Conservation (phyloP, 202 grass and related monocot species). For the Setaria italica region DNA sequence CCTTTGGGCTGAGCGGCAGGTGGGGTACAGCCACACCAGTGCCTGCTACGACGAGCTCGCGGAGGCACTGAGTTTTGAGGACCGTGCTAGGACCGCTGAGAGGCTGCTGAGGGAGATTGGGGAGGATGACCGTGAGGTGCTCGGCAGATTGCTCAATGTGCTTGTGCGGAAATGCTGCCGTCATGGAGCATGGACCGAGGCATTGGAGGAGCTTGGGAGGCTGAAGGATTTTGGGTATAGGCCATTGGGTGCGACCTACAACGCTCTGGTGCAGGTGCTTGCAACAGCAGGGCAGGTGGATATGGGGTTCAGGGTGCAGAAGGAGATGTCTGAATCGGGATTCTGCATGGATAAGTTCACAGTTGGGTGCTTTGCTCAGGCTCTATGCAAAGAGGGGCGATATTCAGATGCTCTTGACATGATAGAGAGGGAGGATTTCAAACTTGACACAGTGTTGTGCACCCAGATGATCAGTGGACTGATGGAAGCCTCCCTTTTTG, state of each 20-base stretch:
- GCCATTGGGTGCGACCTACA: constrained; percentile 73
- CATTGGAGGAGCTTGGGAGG: constrained; percentile 82
- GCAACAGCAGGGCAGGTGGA: constrained; percentile 64
- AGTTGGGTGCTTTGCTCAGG: constrained; percentile 65
- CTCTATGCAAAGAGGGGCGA: constrained; percentile 70
- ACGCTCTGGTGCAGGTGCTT: constrained; percentile 81
- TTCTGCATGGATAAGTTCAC: constrained; percentile 80
- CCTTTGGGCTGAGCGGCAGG: constrained; percentile 87
- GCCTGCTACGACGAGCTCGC: constrained; percentile 67
- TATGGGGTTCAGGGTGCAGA: constrained; percentile 74
- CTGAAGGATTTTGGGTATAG: constrained; percentile 86
- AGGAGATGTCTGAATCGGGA: constrained; percentile 77
- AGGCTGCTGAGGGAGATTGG: constrained; percentile 83
- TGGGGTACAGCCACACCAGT: constrained; percentile 78
- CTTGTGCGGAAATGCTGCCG: constrained; percentile 73
- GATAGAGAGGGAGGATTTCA: constrained; percentile 84
- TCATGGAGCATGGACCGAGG: constrained; percentile 63
- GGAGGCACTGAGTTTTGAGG: constrained; percentile 66
- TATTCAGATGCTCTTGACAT: constrained; percentile 78
- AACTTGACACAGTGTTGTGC: constrained; percentile 82
- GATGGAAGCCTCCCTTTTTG: constrained; percentile 93
- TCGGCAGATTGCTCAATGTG: constrained; percentile 93
- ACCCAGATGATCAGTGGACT: constrained; percentile 95
- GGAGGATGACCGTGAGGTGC: constrained; percentile 75
- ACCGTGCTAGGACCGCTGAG: constrained; percentile 52